A percentile compares a stretch with the other conserved stretches of the same genome.
phyloP scores from a whole-genome alignment of 805 yeast genomes.

The Wickerhamiella occidentalis region DNA sequence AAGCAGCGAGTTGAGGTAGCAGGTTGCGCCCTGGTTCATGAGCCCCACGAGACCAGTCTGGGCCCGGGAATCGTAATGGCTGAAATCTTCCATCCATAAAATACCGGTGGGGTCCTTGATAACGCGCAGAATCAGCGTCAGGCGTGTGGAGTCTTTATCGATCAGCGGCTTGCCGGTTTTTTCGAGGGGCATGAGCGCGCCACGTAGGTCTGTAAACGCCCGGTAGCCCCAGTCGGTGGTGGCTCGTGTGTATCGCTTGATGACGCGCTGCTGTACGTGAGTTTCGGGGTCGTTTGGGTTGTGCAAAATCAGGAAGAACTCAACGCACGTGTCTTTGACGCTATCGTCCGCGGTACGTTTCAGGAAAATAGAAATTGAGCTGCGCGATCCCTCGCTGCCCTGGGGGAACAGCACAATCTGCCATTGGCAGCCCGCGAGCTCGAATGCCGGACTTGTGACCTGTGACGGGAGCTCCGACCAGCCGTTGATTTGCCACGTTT shows the following conservation, averaged over 20 bases:
- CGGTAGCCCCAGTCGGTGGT: conserved; percentile 97
- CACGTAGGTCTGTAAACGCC: conserved; percentile 49
- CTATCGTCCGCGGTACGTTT: conserved; percentile 30
- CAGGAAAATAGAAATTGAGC: conserved; percentile 56
- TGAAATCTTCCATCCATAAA: conserved; percentile 70
- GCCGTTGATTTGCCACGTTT: conserved; percentile 29
- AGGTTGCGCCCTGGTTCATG: conserved; percentile 95
- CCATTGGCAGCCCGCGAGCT: conserved; percentile 26
- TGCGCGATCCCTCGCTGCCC: conserved; percentile 36
- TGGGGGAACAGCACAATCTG: conserved; percentile 64
- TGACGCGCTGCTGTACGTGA: conserved; percentile 51
- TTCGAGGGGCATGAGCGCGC: conserved; percentile 27
- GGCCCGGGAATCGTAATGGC: conserved; percentile 67
- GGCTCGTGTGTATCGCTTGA: conserved; percentile 60
- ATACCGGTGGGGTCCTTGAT: conserved; percentile 88
- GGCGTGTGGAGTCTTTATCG: conserved; percentile 46
- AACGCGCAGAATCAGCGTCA: conserved; percentile 65
- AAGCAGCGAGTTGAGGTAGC: conserved; percentile 82
- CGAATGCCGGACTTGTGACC: conserved; percentile 25
- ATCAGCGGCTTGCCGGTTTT: conserved; percentile 30
- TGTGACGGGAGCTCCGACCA: conserved; percentile 30
- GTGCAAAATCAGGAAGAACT: conserved; percentile 75
- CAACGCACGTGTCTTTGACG: conserved; percentile 55
- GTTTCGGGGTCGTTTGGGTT: conserved; percentile 58
- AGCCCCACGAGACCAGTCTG: conserved; percentile 87